phyloP scores from a whole-genome alignment of 768 basidiomycete genomes.

The Macrolepiota dolichaula region DNA sequence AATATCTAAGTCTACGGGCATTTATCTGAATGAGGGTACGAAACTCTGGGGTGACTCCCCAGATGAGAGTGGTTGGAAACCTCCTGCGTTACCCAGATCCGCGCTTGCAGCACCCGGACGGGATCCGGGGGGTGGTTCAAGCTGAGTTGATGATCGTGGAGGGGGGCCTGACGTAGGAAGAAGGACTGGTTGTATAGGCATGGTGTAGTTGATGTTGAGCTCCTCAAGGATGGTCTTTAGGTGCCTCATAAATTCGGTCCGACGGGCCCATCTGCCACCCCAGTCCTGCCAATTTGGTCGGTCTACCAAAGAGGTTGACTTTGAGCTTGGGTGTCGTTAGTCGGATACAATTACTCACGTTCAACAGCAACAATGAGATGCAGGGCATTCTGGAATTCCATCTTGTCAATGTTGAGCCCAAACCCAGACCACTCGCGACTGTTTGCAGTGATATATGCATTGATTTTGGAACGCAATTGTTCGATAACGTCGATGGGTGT shows the following conservation, averaged over 20 bases:
- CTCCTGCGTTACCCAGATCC: conserved; percentile 23
- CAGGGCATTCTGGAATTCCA: conserved; percentile 76
- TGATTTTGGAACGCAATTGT: conserved; percentile 55
- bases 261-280: conserved; percentile 75
- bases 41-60: conserved; percentile 19
- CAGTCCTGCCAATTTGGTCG: conserved; percentile 86
- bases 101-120: neutral
- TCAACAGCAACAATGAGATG: conserved; percentile 66
- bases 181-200: conserved; percentile 72
- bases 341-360: conserved; percentile 41
- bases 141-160: conserved; percentile 7
- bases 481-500: conserved; percentile 73
- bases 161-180: conserved; percentile 32
- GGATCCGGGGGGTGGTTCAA: conserved; percentile 14
- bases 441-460: conserved; percentile 57
- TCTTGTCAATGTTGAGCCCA: conserved; percentile 69
- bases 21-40: conserved; percentile 15
- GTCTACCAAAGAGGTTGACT: conserved; percentile 34
- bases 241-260: conserved; percentile 73
- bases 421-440: conserved; percentile 71
- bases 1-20: neutral
- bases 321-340: neutral
- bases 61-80: conserved; percentile 19
- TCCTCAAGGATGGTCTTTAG: conserved; percentile 71
- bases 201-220: conserved; percentile 64